Conservation (phyloP, 1,284 basidiomycete species). For the Pseudozyma flocculosa region DNA sequence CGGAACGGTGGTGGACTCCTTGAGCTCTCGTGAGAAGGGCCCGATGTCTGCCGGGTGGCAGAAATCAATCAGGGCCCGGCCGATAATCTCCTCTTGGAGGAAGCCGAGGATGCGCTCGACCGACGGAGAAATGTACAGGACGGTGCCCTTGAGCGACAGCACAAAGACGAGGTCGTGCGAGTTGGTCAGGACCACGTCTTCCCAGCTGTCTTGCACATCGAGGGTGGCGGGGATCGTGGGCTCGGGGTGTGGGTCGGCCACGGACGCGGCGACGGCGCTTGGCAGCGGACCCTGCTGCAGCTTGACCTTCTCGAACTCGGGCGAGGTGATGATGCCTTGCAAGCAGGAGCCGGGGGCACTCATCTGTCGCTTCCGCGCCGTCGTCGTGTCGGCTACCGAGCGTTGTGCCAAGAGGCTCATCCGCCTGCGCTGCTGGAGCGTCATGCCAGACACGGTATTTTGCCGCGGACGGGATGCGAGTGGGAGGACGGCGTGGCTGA, state of each 20-base stretch:
- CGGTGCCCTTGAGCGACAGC: slow-evolving; percentile 76
- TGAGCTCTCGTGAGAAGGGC: slow-evolving; percentile 86
- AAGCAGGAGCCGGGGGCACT: slow-evolving; percentile 21
- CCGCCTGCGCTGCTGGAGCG: slow-evolving; percentile 36
- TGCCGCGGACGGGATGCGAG: too few species aligned
- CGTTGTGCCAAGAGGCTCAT: slow-evolving; percentile 11
- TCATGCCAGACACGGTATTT: too few species aligned
- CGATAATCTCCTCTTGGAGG: slow-evolving; percentile 72
- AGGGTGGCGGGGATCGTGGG: slow-evolving; percentile 1
- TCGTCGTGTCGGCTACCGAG: neutral
- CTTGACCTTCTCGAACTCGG: slow-evolving; percentile 13
- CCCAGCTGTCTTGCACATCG: slow-evolving; percentile 13
- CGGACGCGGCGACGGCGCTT: slow-evolving; percentile 2
- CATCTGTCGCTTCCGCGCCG: slow-evolving; percentile 20
- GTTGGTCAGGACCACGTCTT: slow-evolving; percentile 21
- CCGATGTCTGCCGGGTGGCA: slow-evolving; percentile 87
- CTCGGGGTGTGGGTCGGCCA: neutral
- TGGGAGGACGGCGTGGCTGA: slow-evolving; percentile 32
- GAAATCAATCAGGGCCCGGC: slow-evolving; percentile 72
- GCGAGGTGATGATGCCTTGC: slow-evolving; percentile 9
- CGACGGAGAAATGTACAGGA: slow-evolving; percentile 78
- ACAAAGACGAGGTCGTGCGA: slow-evolving; percentile 65
- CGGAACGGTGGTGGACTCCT: slow-evolving; percentile 63
- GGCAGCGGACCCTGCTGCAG: slow-evolving; percentile 8
- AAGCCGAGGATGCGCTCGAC: slow-evolving; percentile 47